Conservation (phyloP, 2,329 filamentous ascomycete genomes). For the Teratosphaeria zuluensis region DNA sequence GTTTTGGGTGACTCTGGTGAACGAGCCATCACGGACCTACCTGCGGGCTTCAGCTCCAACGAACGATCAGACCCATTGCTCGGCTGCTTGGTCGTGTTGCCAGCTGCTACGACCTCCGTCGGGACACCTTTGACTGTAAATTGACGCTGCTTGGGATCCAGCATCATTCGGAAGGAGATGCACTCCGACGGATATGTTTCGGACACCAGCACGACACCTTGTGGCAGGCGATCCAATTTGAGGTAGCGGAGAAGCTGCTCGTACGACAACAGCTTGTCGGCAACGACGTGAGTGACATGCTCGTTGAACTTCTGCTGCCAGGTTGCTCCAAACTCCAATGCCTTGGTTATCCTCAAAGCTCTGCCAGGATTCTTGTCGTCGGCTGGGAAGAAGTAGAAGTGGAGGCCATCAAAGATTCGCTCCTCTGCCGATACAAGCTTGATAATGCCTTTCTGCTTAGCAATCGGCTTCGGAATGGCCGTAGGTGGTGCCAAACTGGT, state of each 20-base stretch:
- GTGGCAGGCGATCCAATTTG: slow-evolving; percentile 37
- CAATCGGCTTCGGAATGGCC: background rate
- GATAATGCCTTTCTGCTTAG: slow-evolving; percentile 18
- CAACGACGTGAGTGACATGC: slow-evolving; percentile 66
- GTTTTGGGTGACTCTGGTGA: slow-evolving; percentile 30
- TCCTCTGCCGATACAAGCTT: slow-evolving; percentile 15
- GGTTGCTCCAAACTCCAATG: slow-evolving; percentile 62
- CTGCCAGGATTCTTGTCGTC: slow-evolving; percentile 61
- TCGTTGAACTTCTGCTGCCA: slow-evolving; percentile 53
- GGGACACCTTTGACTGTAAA: slow-evolving; percentile 42
- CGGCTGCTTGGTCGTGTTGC: background rate
- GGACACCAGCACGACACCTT: slow-evolving; percentile 41
- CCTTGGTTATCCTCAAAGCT: slow-evolving; percentile 62
- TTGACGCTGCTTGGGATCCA: slow-evolving; percentile 47
- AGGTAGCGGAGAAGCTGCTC: slow-evolving; percentile 52
- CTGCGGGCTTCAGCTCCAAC: slow-evolving; percentile 41
- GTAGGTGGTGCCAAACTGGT: background rate
- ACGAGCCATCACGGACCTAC: slow-evolving; percentile 30
- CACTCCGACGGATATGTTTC: slow-evolving; percentile 37
- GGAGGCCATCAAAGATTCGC: slow-evolving; percentile 21
- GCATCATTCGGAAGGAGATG: slow-evolving; percentile 29
- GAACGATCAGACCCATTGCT: slow-evolving; percentile 25
- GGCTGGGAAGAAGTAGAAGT: slow-evolving; percentile 64
- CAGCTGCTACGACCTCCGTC: background rate
- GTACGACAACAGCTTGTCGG: slow-evolving; percentile 60